Conservation (phyloP, 1,284 basidiomycete genomes). For the Marasmius sp. region DNA sequence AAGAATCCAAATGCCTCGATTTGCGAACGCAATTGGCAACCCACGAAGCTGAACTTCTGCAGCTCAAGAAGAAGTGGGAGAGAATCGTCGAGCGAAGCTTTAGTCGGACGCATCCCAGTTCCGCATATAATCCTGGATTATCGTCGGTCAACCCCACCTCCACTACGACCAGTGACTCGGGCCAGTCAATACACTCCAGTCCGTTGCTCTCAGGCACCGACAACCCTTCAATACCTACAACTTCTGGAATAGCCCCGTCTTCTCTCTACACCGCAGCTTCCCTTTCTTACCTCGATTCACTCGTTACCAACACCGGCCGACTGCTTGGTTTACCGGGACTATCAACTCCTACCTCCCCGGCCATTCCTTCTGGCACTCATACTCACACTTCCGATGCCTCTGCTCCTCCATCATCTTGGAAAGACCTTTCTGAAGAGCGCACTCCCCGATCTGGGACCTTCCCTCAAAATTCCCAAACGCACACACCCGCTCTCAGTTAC, state of each 20-base stretch:
- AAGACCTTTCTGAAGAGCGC: neutral
- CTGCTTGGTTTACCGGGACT: neutral
- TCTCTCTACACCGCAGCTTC: constrained; percentile 10
- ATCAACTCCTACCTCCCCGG: too few relatives aligned
- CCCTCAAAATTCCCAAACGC: neutral
- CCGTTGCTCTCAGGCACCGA: too few relatives aligned
- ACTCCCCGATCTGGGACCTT: neutral
- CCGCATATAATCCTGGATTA: neutral
- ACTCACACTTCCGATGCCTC: too few relatives aligned
- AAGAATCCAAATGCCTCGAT: constrained; percentile 79
- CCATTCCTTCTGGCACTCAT: too few relatives aligned
- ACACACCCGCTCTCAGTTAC: neutral
- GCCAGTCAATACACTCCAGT: too few relatives aligned
- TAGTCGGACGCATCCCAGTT: constrained; percentile 24
- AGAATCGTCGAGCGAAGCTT: constrained; percentile 67
- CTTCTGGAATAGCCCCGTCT: neutral
- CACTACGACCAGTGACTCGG: too few relatives aligned
- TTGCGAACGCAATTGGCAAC: constrained; percentile 66
- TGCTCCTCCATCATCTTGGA: too few relatives aligned
- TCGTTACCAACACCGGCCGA: constrained; percentile 4
- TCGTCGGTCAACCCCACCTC: neutral
- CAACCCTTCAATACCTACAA: neutral
- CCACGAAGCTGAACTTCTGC: constrained; percentile 66
- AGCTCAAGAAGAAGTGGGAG: constrained; percentile 77
- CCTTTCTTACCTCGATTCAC: constrained; percentile 12